A percentile compares a stretch with the other conserved stretches of the same genome.
phyloP scores from a whole-genome alignment of 345 rosid species.

The Eucalyptus urophylla region DNA sequence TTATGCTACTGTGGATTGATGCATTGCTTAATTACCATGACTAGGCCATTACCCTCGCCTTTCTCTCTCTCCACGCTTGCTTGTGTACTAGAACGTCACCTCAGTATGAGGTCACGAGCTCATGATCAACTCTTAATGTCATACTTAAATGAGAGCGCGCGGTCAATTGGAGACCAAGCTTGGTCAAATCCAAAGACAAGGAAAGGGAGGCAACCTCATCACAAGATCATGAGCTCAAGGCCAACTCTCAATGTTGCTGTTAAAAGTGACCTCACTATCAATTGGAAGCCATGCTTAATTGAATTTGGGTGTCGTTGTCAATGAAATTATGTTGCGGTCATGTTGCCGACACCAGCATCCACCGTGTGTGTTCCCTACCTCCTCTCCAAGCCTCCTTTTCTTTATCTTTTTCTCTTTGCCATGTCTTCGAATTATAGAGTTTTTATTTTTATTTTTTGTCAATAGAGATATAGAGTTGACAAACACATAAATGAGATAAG shows the following conservation, averaged over 20 bases:
- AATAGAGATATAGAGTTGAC: too few relatives aligned
- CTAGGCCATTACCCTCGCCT: not conserved
- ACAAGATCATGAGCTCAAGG: not conserved
- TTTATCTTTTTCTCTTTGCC: too few relatives aligned
- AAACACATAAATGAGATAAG: too few relatives aligned
- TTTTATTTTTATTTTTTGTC: accelerated
- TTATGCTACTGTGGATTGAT: not conserved
- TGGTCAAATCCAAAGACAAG: not conserved
- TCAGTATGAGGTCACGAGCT: not conserved
- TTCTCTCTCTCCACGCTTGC: not conserved
- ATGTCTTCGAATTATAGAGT: accelerated
- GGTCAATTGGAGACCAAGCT: not conserved
- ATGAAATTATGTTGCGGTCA: not conserved
- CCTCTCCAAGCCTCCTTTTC: too few relatives aligned
- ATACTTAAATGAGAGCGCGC: accelerated
- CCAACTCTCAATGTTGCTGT: not conserved
- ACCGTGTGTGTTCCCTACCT: too few relatives aligned
- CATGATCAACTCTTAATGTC: not conserved
- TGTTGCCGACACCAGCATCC: accelerated
- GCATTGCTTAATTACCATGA: not conserved
- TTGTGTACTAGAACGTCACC: not conserved
- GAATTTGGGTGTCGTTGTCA: not conserved
- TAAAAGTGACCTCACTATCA: not conserved
- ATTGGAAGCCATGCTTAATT: not conserved
- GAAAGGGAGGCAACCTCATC: not conserved